A percentile compares a stretch with the other conserved stretches of the same genome.
Conservation (phyloP, 768 basidiomycete species). For the Mrakia gelida region DNA sequence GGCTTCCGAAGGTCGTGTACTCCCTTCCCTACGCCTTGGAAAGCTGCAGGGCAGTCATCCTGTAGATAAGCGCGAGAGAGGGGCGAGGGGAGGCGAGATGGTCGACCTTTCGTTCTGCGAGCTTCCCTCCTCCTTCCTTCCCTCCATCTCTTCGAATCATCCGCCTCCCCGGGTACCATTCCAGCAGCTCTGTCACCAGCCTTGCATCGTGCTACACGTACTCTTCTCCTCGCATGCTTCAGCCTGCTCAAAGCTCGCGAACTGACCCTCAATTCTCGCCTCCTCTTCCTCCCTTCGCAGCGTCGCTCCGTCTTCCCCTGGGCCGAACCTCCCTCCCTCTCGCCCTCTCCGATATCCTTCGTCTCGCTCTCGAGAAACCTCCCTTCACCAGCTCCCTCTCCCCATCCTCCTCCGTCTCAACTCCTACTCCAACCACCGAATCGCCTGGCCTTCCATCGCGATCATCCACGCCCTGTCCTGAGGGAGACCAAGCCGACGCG, state of each 20-base stretch:
- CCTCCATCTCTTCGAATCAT: too few species aligned
- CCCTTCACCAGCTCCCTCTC: background rate
- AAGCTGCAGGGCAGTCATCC: too few species aligned
- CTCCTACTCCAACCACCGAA: background rate
- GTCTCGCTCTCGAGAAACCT: slow-evolving; percentile 15
- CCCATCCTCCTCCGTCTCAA: background rate
- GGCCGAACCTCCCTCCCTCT: slow-evolving; percentile 16
- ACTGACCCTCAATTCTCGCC: background rate
- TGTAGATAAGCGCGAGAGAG: too few species aligned
- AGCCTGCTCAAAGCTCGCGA: background rate
- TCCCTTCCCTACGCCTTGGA: too few species aligned
- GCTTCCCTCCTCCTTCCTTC: background rate
- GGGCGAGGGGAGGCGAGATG: too few species aligned
- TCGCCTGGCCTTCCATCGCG: background rate
- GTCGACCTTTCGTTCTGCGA: background rate
- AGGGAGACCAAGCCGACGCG: slow-evolving; percentile 13
- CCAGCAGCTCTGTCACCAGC: too few species aligned
- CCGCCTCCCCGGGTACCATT: too few species aligned
- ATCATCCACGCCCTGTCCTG: background rate
- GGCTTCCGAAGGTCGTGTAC: background rate
- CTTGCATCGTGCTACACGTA: too few species aligned
- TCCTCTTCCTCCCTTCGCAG: background rate
- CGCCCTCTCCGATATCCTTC: slow-evolving; percentile 23
- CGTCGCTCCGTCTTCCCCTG: slow-evolving; percentile 22
- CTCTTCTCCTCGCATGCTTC: background rate